Evolutionary conservation across 2,329 filamentous ascomycete genomes (phyloP).

Genomic region (Epichloe sibirici): DNA sequence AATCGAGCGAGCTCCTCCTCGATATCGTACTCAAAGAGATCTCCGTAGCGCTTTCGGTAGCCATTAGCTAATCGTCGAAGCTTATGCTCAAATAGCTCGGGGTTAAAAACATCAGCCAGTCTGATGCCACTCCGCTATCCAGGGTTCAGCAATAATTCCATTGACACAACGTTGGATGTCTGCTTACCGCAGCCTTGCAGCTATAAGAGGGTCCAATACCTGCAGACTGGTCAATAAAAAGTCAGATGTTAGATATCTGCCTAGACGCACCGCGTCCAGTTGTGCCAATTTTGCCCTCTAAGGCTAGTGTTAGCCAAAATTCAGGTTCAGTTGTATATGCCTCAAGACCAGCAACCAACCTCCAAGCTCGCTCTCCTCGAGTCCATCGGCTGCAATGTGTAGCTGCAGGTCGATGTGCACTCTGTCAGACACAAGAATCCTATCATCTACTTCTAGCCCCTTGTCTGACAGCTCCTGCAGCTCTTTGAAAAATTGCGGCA

Average conservation of each 20-base stretch:
- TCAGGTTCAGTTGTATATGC: too few relatives aligned
- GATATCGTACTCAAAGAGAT: constrained; percentile 51
- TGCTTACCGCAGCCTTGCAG: too few relatives aligned
- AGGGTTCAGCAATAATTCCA: too few relatives aligned
- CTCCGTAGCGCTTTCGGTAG: constrained; percentile 55
- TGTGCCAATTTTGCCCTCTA: constrained; percentile 21
- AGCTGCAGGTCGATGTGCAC: constrained; percentile 53
- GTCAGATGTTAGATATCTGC: too few relatives aligned
- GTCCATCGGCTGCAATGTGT: constrained; percentile 55
- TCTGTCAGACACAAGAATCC: constrained; percentile 51
- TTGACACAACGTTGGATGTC: too few relatives aligned
- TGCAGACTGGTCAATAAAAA: too few relatives aligned
- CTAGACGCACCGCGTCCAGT: constrained; percentile 18
- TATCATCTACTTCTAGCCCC: constrained; percentile 15
- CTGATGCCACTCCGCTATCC: constrained; percentile 47
- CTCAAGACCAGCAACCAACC: constrained; percentile 10
- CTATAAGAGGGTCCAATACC: too few relatives aligned
- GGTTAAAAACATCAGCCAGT: constrained; percentile 54
- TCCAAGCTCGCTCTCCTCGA: constrained; percentile 45
- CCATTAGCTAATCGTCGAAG: constrained; percentile 47
- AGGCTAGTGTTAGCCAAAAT: neutral
- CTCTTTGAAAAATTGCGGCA: constrained; percentile 29
- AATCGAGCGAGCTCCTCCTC: constrained; percentile 57
- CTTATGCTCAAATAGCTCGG: constrained; percentile 52
- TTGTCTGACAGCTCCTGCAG: constrained; percentile 16